Base-by-base conservation (phyloP, 2,329 filamentous ascomycete genomes). In the Bipolaris bicolor region DNA sequence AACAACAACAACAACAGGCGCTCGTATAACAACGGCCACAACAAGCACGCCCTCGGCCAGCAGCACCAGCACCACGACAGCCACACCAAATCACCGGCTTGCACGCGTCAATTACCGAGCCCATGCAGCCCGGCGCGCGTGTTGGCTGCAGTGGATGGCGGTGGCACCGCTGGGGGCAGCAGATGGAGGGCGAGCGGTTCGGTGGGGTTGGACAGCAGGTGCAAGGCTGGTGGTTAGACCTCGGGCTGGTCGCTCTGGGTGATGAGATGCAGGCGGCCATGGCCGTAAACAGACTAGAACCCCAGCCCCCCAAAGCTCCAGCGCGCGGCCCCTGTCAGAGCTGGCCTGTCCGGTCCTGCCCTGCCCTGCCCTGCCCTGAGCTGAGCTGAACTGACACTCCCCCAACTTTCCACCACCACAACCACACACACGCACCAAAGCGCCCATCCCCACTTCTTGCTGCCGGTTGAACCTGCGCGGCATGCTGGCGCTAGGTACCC, bases 401-500 rank as follows among this genome's bases (percentile, higher is more conserved):
- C 49, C 55, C 46, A 39, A 39, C 59, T 60, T 60, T 46, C 60
- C 62, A 64, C 60, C 48, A 65, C 62, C 66, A 66, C n/a, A 20
- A 46, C 43, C 43, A 31, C 26, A 16, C 15, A 16, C 34, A 16
- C 37, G 48, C 57, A 59, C 34, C 55, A 58, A 55, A 44, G 48
- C 58, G 49, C 40, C 58, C 51, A 52, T 60, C 60, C 31, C 60
- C 53, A 60, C 64, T 55, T 50, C 55, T 60, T 55, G 60, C 62
- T 53, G 62, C 59, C 59, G 53, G 52, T 47, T 57, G 54, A 64
- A 64, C 55, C 62, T 63, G 69, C 66, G 64, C 71, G 73, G 67
- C 64, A 75, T 75, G 72, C 68, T 67, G 63, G 61, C 65, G 66
- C 65, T 64, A 60, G 63, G 65, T 63, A 61, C 59, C 58, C 61